phyloP scores from a whole-genome alignment of 306 rosid species.

The Sphenostylis stenocarpa region DNA sequence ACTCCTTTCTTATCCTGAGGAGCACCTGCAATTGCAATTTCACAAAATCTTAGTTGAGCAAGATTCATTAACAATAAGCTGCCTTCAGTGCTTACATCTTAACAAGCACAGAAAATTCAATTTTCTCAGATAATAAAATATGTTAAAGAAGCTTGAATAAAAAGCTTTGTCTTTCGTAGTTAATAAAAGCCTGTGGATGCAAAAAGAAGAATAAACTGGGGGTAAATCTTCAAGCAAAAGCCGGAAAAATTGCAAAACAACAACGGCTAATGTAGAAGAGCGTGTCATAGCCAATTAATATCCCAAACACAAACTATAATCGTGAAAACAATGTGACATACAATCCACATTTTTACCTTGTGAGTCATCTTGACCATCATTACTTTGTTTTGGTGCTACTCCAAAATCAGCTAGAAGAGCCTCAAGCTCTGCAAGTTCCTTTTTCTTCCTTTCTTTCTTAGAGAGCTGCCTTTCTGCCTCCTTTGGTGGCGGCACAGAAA shows the following conservation, averaged over 20 bases:
- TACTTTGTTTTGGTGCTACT: constrained; percentile 59
- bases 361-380: constrained; percentile 62
- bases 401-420: constrained; percentile 94
- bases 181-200: background rate
- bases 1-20: constrained; percentile 55
- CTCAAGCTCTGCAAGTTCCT: constrained; percentile 95
- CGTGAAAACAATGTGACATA: background rate
- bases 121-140: background rate
- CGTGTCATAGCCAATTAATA: constrained; percentile 6
- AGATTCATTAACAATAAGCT: background rate
- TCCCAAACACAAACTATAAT: background rate
- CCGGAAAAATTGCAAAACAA: background rate
- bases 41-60: constrained; percentile 5
- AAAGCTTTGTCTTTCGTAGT: background rate
- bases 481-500: constrained; percentile 55
- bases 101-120: background rate
- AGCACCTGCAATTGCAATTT: constrained; percentile 46
- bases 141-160: background rate
- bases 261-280: background rate
- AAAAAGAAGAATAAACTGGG: background rate
- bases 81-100: background rate
- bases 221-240: background rate
- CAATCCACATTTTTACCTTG: constrained; percentile 51
- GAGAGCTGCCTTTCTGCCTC: constrained; percentile 87
- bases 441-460: constrained; percentile 89